phyloP scores from a whole-genome alignment of 2,329 filamentous ascomycete genomes.

The Lomentospora prolificans region DNA sequence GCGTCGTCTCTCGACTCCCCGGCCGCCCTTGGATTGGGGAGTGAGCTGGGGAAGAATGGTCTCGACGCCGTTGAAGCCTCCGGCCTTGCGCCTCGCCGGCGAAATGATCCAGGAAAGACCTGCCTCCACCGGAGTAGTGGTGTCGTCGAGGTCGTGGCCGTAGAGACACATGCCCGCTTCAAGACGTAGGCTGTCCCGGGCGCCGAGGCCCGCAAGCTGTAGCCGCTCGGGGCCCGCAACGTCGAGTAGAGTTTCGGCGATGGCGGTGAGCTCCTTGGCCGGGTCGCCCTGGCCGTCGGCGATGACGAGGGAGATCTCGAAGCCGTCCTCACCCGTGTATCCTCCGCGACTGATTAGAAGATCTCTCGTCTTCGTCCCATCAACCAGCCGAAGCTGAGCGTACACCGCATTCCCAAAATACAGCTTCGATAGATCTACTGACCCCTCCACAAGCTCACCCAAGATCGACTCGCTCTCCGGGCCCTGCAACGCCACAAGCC shows the following conservation, averaged over 20 bases:
- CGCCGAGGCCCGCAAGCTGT: conserved; percentile 78
- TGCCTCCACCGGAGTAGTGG: conserved; percentile 49
- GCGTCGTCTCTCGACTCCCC: conserved; percentile 60
- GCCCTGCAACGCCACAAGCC: conserved; percentile 83
- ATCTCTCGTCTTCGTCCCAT: conserved; percentile 30
- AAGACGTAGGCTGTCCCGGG: conserved; percentile 82
- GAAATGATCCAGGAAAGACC: conserved; percentile 69
- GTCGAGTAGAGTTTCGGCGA: conserved; percentile 57
- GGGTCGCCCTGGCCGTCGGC: conserved; percentile 34
- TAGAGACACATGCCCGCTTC: conserved; percentile 99
- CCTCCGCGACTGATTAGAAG: conserved; percentile 73
- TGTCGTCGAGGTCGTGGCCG: conserved; percentile 89
- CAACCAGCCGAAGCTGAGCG: conserved; percentile 53
- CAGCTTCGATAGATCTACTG: conserved; percentile 50
- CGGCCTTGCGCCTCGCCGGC: conserved; percentile 56
- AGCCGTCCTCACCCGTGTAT: conserved; percentile 97
- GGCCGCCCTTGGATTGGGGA: conserved; percentile 60
- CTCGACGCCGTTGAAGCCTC: conserved; percentile 78
- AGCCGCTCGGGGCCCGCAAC: conserved; percentile 52
- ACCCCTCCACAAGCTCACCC: conserved; percentile 25
- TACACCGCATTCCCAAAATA: conserved; percentile 73
- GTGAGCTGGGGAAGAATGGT: conserved; percentile 69
- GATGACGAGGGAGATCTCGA: conserved; percentile 75
- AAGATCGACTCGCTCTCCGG: conserved; percentile 66
- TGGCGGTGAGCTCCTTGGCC: conserved; percentile 35